Evolutionary conservation across 2,329 filamentous ascomycete species (phyloP).

Genomic region (Rhynchosporium agropyri): DNA sequence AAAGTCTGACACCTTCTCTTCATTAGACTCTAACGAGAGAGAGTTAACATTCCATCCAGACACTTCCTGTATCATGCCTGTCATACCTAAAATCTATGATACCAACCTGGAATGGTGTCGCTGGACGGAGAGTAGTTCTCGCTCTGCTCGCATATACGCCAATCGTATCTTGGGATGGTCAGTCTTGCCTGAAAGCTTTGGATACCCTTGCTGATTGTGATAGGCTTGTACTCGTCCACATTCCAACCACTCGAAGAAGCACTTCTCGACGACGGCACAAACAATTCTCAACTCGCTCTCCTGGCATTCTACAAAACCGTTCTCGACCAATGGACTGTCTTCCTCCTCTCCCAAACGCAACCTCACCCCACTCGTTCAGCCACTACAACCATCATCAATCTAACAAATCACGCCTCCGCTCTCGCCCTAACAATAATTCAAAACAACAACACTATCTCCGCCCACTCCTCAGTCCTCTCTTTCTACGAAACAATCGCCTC

Average conservation of each 20-base stretch:
- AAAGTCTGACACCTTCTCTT: conserved; percentile 49
- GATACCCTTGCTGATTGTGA: background rate
- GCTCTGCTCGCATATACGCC: conserved; percentile 60
- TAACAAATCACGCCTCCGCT: conserved; percentile 54
- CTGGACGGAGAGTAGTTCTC: conserved; percentile 56
- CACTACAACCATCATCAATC: conserved; percentile 43
- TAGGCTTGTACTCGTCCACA: conserved; percentile 55
- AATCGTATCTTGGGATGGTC: conserved; percentile 59
- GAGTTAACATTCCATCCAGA: conserved; percentile 31
- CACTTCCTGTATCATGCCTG: conserved; percentile 46
- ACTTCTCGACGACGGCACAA: conserved; percentile 50
- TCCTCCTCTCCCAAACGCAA: conserved; percentile 47
- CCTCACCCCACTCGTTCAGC: conserved; percentile 39
- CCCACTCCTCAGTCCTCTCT: conserved; percentile 62
- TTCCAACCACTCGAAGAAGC: conserved; percentile 56
- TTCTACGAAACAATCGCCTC: conserved; percentile 68
- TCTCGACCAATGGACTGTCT: conserved; percentile 60
- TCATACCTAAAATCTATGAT: conserved; percentile 57
- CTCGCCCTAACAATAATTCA: conserved; percentile 64
- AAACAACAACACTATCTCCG: conserved; percentile 47
- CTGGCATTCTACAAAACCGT: conserved; percentile 69
- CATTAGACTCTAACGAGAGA: background rate
- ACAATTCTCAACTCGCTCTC: conserved; percentile 59
- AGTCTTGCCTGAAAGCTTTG: too few relatives aligned
- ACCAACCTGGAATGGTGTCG: conserved; percentile 62